Base-by-base conservation (phyloP, 192 early-diverging fungal species). In the Backusella tuberculispora region DNA sequence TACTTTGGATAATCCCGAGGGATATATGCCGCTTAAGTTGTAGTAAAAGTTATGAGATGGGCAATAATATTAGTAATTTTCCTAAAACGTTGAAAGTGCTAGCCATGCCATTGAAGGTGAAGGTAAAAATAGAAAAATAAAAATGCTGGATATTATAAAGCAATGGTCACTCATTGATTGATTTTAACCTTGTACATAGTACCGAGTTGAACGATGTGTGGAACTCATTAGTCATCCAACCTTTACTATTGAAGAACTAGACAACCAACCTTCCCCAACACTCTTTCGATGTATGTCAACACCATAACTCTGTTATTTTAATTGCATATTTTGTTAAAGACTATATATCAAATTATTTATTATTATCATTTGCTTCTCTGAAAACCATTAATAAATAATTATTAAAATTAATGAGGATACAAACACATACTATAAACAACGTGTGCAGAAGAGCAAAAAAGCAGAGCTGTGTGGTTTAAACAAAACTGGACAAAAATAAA, bases 21-120 rank as follows among this genome's bases (percentile, higher is more conserved):
- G 56, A 63, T 63, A 63, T 63, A 63, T 63, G 56, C 19, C 56
- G 56, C 21, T 63, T 63, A 63, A 63, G 1, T 63, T 19, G 56
- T 2, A 19, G 15, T 1, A 63, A 63, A 21, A 63, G 6, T 6
- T 63, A 21, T 6, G 56, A 63, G 21, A 21, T 63, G 13, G 56
- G 56, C 56, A 19, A 2, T 63, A 63, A 63, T 63, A 29, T 63
- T 21, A 63, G 21, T 63, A 63, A 10, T 21, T 63, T 63, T 63
- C 56, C 56, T 19, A 63, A 63, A 63, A 63, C 56, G 0, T 63
- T 63, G 6, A 19, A 63, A 63, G 19, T 63, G 21, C 6, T 63
- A 21, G 56, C 56, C 2, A 63, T 63, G 56, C 21, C 19, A 19
- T 63, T 63, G 56, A 21, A 3, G n/a, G 21, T 63, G 56, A 63